Conservation (phyloP, 352 stramenopile genomes). For the Globisporangium megalacanthum region DNA sequence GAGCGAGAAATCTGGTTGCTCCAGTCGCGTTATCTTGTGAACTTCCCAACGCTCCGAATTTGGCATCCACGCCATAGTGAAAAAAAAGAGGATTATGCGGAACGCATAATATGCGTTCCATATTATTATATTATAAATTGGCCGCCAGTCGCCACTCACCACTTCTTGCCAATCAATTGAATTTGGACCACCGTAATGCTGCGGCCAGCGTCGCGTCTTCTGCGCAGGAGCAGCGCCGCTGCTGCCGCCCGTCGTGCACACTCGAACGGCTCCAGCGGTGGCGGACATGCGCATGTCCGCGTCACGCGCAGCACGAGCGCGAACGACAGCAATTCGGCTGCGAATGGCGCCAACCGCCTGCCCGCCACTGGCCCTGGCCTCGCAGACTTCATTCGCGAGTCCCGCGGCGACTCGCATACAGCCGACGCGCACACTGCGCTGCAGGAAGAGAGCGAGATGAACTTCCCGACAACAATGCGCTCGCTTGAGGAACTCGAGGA, state of each 20-base stretch:
- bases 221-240: too few relatives aligned
- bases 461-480: conserved; percentile 47
- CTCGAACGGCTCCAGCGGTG: conserved; percentile 23
- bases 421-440: conserved; percentile 14
- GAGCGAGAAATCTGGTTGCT: too few relatives aligned
- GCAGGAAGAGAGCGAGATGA: conserved; percentile 67
- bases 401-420: conserved; percentile 26
- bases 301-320: conserved; percentile 24
- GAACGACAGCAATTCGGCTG: too few relatives aligned
- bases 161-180: too few relatives aligned
- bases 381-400: conserved; percentile 69
- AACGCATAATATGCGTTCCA: too few relatives aligned
- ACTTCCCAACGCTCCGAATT: too few relatives aligned
- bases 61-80: too few relatives aligned
- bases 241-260: conserved; percentile 11
- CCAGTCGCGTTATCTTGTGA: neutral
- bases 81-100: too few relatives aligned
- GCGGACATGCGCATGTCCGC: conserved; percentile 24
- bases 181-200: too few relatives aligned
- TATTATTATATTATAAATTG: too few relatives aligned
- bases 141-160: too few relatives aligned
- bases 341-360: conserved; percentile 12
- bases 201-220: too few relatives aligned
- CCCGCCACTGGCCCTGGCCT: conserved; percentile 41
- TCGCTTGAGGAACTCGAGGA: conserved; percentile 57